Conservation (phyloP, 2,329 filamentous ascomycete genomes). For the Talaromyces sp. region DNA sequence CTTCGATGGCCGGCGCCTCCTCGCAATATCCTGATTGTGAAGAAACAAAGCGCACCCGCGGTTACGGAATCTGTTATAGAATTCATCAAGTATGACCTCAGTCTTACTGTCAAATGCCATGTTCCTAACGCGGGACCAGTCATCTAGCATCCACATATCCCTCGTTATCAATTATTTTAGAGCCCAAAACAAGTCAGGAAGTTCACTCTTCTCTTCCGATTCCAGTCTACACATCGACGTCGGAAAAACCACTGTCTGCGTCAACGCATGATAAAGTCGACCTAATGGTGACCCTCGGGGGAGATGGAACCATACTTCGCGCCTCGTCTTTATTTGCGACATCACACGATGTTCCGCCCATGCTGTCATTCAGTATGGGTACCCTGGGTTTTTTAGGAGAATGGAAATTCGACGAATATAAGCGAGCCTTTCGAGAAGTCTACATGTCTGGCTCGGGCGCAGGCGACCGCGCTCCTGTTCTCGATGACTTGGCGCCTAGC, state of each 20-base stretch:
- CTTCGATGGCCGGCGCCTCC: slow-evolving; percentile 67
- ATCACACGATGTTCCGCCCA: slow-evolving; percentile 75
- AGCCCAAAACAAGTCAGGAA: slow-evolving; percentile 67
- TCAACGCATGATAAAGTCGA: slow-evolving; percentile 77
- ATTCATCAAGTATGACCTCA: slow-evolving; percentile 47
- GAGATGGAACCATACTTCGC: slow-evolving; percentile 85
- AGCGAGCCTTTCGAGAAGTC: slow-evolving; percentile 84
- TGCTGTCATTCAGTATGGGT: slow-evolving; percentile 95
- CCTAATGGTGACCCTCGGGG: slow-evolving; percentile 82
- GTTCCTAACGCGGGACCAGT: slow-evolving; percentile 49
- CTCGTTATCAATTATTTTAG: slow-evolving; percentile 75
- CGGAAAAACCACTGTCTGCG: slow-evolving; percentile 32
- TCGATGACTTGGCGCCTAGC: slow-evolving; percentile 45
- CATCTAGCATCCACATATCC: slow-evolving; percentile 80
- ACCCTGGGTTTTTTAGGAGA: slow-evolving; percentile 92
- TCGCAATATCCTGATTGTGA: slow-evolving; percentile 65
- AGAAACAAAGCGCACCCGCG: slow-evolving; percentile 59
- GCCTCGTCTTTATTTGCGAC: slow-evolving; percentile 84
- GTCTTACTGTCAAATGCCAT: not conserved
- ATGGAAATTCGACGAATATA: slow-evolving; percentile 93
- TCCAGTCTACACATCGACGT: slow-evolving; percentile 61
- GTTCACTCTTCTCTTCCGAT: slow-evolving; percentile 70
- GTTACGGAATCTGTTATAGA: slow-evolving; percentile 58
- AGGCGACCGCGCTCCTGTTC: slow-evolving; percentile 43
- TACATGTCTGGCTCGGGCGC: slow-evolving; percentile 72